Percentiles rank a stretch among this genome's conserved stretches.
Conservation (phyloP, 2,329 filamentous ascomycete species). For the Pseudogymnoascus sp. region DNA sequence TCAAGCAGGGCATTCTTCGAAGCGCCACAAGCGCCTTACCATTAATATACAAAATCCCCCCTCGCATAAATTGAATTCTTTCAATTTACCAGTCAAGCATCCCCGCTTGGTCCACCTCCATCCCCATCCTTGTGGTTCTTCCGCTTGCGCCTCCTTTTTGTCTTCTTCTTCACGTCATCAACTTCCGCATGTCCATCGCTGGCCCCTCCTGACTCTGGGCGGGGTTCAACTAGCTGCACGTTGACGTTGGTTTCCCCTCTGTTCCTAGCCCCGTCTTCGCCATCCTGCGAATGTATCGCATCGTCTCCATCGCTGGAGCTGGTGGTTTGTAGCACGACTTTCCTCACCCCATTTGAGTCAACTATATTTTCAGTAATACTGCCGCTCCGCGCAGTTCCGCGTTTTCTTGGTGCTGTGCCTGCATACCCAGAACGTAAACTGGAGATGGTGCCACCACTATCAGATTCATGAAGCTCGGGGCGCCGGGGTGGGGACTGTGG, state of each 20-base stretch:
- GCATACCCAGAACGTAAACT: constrained; percentile 24
- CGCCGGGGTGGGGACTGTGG: not conserved
- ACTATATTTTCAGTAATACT: constrained; percentile 75
- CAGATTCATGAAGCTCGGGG: constrained; percentile 1
- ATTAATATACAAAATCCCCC: not conserved
- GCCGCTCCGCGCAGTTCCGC: constrained; percentile 56
- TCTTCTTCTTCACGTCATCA: constrained; percentile 7
- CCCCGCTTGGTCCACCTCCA: not conserved
- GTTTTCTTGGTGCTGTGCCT: constrained; percentile 32
- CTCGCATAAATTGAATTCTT: not conserved
- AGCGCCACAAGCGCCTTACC: not conserved
- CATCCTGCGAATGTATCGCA: not conserved
- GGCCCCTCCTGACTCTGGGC: not conserved
- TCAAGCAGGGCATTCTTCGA: not conserved
- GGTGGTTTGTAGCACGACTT: constrained; percentile 66
- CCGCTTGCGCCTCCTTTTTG: constrained; percentile 3
- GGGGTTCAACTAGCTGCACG: not conserved
- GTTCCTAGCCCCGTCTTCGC: not conserved
- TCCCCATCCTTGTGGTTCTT: not conserved
- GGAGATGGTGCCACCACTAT: constrained; percentile 19
- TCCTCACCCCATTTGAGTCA: constrained; percentile 65
- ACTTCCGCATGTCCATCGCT: not conserved
- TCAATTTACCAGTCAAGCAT: not conserved
- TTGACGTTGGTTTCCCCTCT: not conserved
- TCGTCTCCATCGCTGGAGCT: constrained; percentile 30